phyloP scores from a whole-genome alignment of 208 protist genomes.

The Wallacemonas sp. region DNA sequence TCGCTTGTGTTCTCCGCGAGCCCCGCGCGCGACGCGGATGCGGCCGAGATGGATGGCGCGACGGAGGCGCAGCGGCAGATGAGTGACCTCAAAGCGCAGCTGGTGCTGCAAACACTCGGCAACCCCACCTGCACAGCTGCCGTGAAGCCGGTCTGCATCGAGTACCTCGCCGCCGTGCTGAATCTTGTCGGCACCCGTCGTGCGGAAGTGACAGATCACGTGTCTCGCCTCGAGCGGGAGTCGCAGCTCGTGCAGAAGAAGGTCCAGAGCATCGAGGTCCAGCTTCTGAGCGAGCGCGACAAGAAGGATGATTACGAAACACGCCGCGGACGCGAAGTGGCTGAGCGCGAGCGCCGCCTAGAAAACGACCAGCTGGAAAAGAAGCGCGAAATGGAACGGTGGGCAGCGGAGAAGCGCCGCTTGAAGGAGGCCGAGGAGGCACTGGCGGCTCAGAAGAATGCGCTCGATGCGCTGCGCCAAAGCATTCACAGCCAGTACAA shows the following conservation, averaged over 20 bases:
- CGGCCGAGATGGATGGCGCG: neutral
- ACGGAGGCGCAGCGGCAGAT: constrained; percentile 11
- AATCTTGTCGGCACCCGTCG: constrained; percentile 33
- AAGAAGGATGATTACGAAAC: constrained; percentile 52
- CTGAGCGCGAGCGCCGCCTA: constrained; percentile 56
- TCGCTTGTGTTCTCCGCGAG: constrained; percentile 9
- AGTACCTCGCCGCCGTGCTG: constrained; percentile 44
- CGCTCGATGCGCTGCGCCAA: constrained; percentile 45
- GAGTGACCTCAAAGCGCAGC: constrained; percentile 30
- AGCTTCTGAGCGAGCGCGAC: constrained; percentile 50
- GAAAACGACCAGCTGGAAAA: constrained; percentile 39
- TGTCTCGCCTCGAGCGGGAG: constrained; percentile 24
- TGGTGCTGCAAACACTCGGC: constrained; percentile 47
- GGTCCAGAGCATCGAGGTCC: constrained; percentile 28
- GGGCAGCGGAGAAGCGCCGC: constrained; percentile 46
- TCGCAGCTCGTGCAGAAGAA: constrained; percentile 30
- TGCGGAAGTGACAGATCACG: constrained; percentile 24
- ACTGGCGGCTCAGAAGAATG: constrained; percentile 34
- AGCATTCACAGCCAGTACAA: constrained; percentile 70
- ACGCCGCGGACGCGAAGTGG: constrained; percentile 37
- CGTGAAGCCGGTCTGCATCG: constrained; percentile 26
- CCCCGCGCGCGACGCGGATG: neutral
- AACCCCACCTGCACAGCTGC: constrained; percentile 17
- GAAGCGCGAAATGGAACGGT: constrained; percentile 40
- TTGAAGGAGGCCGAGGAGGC: constrained; percentile 46